Evolutionary conservation across 495 filamentous ascomycete species (phyloP).

Genomic region (Podospora conica): DNA sequence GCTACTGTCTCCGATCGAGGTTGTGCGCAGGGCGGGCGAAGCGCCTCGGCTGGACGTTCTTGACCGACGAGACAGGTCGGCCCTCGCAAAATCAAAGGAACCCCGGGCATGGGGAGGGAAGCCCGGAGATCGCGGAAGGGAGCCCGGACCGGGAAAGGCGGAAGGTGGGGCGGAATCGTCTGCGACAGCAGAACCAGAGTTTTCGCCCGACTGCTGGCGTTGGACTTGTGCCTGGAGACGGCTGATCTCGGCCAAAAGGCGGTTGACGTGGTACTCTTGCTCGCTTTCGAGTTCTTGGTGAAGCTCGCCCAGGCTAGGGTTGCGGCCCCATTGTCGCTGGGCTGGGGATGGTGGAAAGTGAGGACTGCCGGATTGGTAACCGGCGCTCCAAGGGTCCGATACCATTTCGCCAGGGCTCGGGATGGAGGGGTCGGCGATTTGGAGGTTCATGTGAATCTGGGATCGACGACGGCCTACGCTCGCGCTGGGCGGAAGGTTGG

Average conservation of each 20-base stretch:
- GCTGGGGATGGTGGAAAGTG: slow-evolving; percentile 53
- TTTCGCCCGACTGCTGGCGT: slow-evolving; percentile 40
- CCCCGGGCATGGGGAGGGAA: slow-evolving; percentile 48
- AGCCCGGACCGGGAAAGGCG: slow-evolving; percentile 22
- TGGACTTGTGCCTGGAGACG: slow-evolving; percentile 79
- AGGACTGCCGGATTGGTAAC: slow-evolving; percentile 51
- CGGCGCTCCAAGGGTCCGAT: slow-evolving; percentile 32
- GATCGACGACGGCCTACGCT: slow-evolving; percentile 59
- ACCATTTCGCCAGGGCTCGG: slow-evolving; percentile 61
- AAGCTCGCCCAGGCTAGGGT: slow-evolving; percentile 86
- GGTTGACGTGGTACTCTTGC: slow-evolving; percentile 94
- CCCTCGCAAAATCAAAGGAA: slow-evolving; percentile 52
- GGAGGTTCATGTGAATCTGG: slow-evolving; percentile 64
- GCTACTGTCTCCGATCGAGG: slow-evolving; percentile 47
- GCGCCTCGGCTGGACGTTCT: slow-evolving; percentile 51
- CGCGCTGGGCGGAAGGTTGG: slow-evolving; percentile 46
- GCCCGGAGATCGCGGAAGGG: slow-evolving; percentile 47
- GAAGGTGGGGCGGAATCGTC: slow-evolving; percentile 49
- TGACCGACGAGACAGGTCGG: slow-evolving; percentile 47
- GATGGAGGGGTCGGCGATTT: slow-evolving; percentile 59
- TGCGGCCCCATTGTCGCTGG: too few relatives aligned
- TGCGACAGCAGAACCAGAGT: slow-evolving; percentile 42
- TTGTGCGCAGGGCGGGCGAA: slow-evolving; percentile 49
- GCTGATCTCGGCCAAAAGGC: slow-evolving; percentile 83
- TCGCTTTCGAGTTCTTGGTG: slow-evolving; percentile 94